phyloP scores from a whole-genome alignment of 495 filamentous ascomycete species.

The Hypoxylon lenormandii region DNA sequence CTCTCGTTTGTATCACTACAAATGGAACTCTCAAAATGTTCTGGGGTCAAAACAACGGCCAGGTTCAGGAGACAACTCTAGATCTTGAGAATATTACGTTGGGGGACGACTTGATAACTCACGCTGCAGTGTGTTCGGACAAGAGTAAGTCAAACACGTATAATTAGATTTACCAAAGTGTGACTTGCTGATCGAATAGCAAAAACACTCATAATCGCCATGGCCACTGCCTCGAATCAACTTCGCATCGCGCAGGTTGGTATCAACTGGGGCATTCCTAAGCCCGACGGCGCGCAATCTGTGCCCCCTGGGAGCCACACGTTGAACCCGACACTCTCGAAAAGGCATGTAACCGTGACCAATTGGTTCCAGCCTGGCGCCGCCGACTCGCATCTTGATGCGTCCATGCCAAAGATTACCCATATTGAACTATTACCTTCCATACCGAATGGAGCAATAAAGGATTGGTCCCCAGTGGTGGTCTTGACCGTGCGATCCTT shows the following conservation, averaged over 20 bases:
- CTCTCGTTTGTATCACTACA: slow-evolving; percentile 76
- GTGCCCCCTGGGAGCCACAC: slow-evolving; percentile 47
- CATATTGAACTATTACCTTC: slow-evolving; percentile 74
- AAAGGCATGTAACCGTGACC: slow-evolving; percentile 64
- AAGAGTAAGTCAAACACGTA: slow-evolving; percentile 62
- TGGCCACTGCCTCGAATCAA: slow-evolving; percentile 74
- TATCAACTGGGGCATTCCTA: slow-evolving; percentile 65
- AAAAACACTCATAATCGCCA: slow-evolving; percentile 70
- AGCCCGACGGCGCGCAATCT: slow-evolving; percentile 55
- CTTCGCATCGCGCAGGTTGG: slow-evolving; percentile 71
- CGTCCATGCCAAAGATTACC: slow-evolving; percentile 70
- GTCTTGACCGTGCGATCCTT: slow-evolving; percentile 79
- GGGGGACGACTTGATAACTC: slow-evolving; percentile 78
- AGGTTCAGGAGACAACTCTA: slow-evolving; percentile 73
- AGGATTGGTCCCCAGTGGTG: slow-evolving; percentile 67
- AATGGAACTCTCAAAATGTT: slow-evolving; percentile 76
- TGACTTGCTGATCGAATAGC: slow-evolving; percentile 48
- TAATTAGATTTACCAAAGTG: not conserved
- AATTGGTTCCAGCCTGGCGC: slow-evolving; percentile 62
- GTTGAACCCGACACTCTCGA: slow-evolving; percentile 59
- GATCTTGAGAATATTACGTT: slow-evolving; percentile 77
- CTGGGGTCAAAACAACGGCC: slow-evolving; percentile 73
- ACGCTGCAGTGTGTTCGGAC: slow-evolving; percentile 81
- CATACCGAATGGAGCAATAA: slow-evolving; percentile 62
- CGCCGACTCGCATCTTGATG: slow-evolving; percentile 59